phyloP scores from a whole-genome alignment of 768 basidiomycete species.

The Mycena latifolia region DNA sequence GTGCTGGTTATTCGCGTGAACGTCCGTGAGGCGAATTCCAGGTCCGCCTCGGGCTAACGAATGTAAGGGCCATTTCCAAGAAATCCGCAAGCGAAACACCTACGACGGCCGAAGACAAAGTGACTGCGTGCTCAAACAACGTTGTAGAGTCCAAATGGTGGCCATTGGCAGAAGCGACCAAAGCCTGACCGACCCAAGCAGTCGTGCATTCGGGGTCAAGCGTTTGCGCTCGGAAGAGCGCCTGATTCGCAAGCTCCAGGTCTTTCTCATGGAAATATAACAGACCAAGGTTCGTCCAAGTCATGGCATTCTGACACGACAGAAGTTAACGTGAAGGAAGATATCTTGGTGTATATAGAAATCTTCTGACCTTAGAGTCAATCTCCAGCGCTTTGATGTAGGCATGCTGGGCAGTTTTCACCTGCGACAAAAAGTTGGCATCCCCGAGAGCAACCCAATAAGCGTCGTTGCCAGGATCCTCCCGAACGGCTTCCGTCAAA shows the following conservation, averaged over 20 bases:
- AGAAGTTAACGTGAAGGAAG: slow-evolving; percentile 1
- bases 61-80: slow-evolving; percentile 9
- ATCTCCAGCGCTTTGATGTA: slow-evolving; percentile 91
- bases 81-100: slow-evolving; percentile 41
- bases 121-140: slow-evolving; percentile 80
- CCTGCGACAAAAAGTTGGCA: slow-evolving; percentile 72
- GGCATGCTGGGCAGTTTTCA: slow-evolving; percentile 89
- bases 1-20: slow-evolving; percentile 56
- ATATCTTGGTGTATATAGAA: slow-evolving; percentile 4
- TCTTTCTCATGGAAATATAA: slow-evolving; percentile 88
- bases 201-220: slow-evolving; percentile 91
- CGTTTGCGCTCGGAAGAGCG: slow-evolving; percentile 89
- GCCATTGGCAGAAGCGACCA: slow-evolving; percentile 72
- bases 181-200: slow-evolving; percentile 92
- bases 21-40: slow-evolving; percentile 75
- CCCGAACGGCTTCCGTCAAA: slow-evolving; percentile 78
- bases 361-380: slow-evolving; percentile 76
- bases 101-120: slow-evolving; percentile 70
- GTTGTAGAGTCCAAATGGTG: slow-evolving; percentile 72
- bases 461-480: slow-evolving; percentile 75
- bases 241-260: slow-evolving; percentile 85
- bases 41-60: slow-evolving; percentile 81
- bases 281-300: slow-evolving; percentile 92
- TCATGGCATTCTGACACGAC: slow-evolving; percentile 66
- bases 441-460: slow-evolving; percentile 91